Conservation (phyloP, 352 stramenopile species). For the Globisporangium echinulatum region DNA sequence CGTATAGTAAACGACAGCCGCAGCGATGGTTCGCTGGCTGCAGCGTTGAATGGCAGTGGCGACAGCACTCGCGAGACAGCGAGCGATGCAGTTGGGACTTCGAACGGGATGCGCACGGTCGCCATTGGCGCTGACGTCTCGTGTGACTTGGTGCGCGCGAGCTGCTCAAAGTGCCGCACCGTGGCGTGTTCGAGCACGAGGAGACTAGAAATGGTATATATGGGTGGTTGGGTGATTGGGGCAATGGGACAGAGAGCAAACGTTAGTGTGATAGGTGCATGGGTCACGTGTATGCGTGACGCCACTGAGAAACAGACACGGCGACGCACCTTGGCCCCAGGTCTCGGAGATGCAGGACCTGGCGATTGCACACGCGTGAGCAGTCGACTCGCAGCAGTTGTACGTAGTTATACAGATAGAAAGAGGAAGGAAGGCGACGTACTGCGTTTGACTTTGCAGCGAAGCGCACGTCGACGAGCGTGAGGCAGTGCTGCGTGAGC, state of each 20-base stretch:
- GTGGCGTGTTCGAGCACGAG: constrained; percentile 38
- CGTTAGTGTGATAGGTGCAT: background rate
- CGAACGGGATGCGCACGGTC: constrained; percentile 36
- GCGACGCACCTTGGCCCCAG: constrained; percentile 19
- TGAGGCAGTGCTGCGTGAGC: constrained; percentile 30
- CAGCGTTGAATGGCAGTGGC: constrained; percentile 2
- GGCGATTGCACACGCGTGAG: constrained; percentile 1
- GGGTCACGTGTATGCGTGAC: background rate
- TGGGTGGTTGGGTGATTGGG: too few species aligned
- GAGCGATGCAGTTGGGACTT: constrained; percentile 29
- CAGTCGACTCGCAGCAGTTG: too few species aligned
- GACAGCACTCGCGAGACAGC: constrained; percentile 5
- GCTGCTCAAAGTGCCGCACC: constrained; percentile 63
- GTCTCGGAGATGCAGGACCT: constrained; percentile 24
- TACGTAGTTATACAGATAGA: background rate
- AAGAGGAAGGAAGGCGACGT: constrained; percentile 1
- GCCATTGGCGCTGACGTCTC: constrained; percentile 27
- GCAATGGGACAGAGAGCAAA: background rate
- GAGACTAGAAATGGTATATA: constrained; percentile 18
- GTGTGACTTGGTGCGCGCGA: constrained; percentile 41
- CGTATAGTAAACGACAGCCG: constrained; percentile 22
- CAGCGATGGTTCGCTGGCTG: background rate
- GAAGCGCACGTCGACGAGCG: constrained; percentile 31
- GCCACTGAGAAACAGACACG: background rate
- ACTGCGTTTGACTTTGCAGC: constrained; percentile 37